Percentiles rank a stretch among this genome's conserved stretches.
Evolutionary conservation across 805 yeast species (phyloP).

Genomic region (Suhomyces vadensis): DNA sequence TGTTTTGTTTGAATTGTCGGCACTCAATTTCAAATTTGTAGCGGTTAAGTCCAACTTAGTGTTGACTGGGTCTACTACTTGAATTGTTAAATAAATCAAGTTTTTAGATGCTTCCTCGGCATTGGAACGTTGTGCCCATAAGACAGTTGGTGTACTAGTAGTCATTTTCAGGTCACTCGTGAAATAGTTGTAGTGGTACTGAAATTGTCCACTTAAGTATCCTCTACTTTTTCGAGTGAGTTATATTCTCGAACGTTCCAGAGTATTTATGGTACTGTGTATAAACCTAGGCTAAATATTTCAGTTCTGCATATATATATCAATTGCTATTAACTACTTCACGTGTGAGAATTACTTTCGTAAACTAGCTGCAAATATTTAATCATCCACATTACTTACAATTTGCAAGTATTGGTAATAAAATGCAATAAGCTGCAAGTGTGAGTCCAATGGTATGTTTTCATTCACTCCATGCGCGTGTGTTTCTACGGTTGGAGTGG

Average conservation of each 20-base stretch:
- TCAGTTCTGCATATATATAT: not conserved
- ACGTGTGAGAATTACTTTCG: not conserved
- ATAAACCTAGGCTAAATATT: no score
- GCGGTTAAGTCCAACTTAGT: constrained; percentile 63
- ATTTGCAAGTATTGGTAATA: constrained; percentile 52
- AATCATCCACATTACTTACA: no score
- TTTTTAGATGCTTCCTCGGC: constrained; percentile 73
- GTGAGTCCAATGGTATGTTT: constrained; percentile 52
- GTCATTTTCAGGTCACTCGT: constrained; percentile 17
- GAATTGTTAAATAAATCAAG: constrained; percentile 70
- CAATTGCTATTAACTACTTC: not conserved
- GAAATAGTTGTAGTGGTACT: not conserved
- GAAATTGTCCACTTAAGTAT: constrained; percentile 1
- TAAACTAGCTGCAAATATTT: not conserved
- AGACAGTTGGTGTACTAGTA: constrained; percentile 50
- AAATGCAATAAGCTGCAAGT: constrained; percentile 59
- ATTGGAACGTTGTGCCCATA: constrained; percentile 97
- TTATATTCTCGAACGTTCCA: constrained; percentile 9
- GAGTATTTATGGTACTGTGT: not conserved
- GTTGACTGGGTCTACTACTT: constrained; percentile 66
- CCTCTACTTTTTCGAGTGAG: not conserved
- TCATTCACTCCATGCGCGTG: constrained; percentile 68
- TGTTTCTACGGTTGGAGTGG: constrained; percentile 31
- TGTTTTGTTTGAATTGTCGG: constrained; percentile 44
- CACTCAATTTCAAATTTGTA: constrained; percentile 51